Conservation (phyloP, 2,329 filamentous ascomycete species). For the Cercospora beticola region DNA sequence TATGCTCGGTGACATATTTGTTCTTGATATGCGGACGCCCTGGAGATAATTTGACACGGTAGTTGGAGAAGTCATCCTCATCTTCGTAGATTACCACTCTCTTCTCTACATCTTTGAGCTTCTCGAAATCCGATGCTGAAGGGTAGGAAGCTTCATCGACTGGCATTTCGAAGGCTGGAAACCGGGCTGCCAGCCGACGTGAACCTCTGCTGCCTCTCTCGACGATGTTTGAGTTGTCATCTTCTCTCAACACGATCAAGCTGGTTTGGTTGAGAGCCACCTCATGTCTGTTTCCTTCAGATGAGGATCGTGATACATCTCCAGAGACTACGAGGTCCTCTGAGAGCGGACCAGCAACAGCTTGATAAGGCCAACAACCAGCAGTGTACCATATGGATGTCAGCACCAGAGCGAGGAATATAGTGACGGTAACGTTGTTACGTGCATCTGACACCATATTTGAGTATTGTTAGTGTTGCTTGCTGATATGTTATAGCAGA, state of each 20-base stretch:
- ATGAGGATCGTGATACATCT: background rate
- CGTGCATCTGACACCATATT: too few relatives aligned
- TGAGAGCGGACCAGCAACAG: background rate
- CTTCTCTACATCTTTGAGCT: background rate
- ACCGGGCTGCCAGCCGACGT: background rate
- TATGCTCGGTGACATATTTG: background rate
- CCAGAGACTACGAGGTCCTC: background rate
- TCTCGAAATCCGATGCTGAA: background rate
- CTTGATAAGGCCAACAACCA: too few relatives aligned
- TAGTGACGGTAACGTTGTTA: too few relatives aligned
- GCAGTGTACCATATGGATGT: too few relatives aligned
- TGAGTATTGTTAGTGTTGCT: too few relatives aligned
- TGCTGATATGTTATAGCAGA: too few relatives aligned
- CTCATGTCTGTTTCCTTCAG: background rate
- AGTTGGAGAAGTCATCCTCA: background rate
- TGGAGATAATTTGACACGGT: background rate
- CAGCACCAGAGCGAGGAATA: too few relatives aligned
- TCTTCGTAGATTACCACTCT: background rate
- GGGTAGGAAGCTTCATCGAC: background rate
- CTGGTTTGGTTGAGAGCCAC: background rate
- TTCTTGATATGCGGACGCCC: background rate
- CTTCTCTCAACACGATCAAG: background rate
- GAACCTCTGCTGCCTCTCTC: background rate
- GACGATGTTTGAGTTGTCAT: background rate
- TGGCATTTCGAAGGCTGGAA: background rate